Percentiles rank a stretch among this genome's conserved stretches.
Conservation (phyloP, 176 grass and related monocot species). For the Hyparrhenia diplandra region DNA sequence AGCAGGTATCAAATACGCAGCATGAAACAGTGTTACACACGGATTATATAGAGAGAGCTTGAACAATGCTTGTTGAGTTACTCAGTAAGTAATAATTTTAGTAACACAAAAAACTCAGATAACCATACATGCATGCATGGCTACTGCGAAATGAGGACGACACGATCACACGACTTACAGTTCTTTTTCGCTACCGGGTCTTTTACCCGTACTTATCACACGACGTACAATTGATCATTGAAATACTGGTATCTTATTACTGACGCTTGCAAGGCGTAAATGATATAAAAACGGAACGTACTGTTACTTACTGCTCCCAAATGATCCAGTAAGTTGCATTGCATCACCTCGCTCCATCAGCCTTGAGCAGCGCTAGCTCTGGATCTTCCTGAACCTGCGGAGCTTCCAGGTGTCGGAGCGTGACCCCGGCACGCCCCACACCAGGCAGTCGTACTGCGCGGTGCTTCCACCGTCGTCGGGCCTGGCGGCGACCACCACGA, state of each 20-base stretch:
- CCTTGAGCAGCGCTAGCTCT: not conserved
- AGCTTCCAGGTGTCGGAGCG: constrained; percentile 32
- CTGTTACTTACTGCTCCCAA: too few species aligned
- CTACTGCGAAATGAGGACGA: not conserved
- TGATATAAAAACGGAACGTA: not conserved
- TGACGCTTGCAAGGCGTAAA: not conserved
- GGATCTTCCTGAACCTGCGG: constrained; percentile 18
- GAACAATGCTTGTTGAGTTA: not conserved
- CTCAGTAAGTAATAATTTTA: too few species aligned
- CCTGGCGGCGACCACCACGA: not conserved
- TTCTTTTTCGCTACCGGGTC: too few species aligned
- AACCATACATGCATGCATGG: not conserved
- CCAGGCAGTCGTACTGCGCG: constrained; percentile 24
- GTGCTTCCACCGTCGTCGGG: not conserved
- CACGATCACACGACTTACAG: too few species aligned
- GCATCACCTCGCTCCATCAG: too few species aligned
- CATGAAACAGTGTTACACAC: too few species aligned
- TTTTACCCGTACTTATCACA: too few species aligned
- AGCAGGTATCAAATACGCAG: too few species aligned
- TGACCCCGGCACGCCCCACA: constrained; percentile 36
- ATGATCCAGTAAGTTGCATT: too few species aligned
- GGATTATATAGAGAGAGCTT: not conserved
- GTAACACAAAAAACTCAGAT: not conserved
- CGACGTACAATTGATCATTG: not conserved
- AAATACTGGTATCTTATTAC: not conserved